phyloP scores from a whole-genome alignment of 2,329 filamentous ascomycete genomes.

The Phaeoacremonium minimum region DNA sequence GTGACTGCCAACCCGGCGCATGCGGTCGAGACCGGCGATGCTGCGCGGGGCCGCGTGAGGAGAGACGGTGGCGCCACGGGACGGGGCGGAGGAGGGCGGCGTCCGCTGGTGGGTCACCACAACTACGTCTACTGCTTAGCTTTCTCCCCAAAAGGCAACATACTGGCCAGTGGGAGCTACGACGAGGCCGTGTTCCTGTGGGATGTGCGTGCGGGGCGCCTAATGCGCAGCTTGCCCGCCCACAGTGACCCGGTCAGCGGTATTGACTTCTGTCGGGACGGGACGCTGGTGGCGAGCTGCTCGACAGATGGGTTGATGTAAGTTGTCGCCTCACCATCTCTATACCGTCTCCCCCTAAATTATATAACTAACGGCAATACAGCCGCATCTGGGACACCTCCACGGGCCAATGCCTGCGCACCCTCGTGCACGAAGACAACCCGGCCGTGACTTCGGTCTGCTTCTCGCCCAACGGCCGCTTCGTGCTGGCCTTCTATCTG shows the following conservation, averaged over 20 bases:
- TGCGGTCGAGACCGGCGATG: slow-evolving; percentile 14
- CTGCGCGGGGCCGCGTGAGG: slow-evolving; percentile 4
- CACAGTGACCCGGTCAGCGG: slow-evolving; percentile 93
- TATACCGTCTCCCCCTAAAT: too few species aligned
- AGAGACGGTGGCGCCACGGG: slow-evolving; percentile 6
- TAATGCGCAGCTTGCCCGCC: slow-evolving; percentile 88
- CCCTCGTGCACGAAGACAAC: slow-evolving; percentile 94
- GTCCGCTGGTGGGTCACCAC: slow-evolving; percentile 77
- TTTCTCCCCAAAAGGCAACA: slow-evolving; percentile 97
- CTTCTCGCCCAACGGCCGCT: slow-evolving; percentile 92
- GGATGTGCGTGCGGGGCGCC: slow-evolving; percentile 83
- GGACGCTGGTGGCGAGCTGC: slow-evolving; percentile 87
- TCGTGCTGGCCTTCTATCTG: slow-evolving; percentile 85
- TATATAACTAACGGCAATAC: too few species aligned
- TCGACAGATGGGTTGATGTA: slow-evolving; percentile 86
- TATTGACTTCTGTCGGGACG: slow-evolving; percentile 89
- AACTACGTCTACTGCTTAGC: slow-evolving; percentile 94
- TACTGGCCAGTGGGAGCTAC: slow-evolving; percentile 90
- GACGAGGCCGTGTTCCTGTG: slow-evolving; percentile 96
- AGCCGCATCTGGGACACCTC: slow-evolving; percentile 92
- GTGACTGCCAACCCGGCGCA: slow-evolving; percentile 45
- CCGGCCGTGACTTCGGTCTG: slow-evolving; percentile 83
- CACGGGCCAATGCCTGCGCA: slow-evolving; percentile 91
- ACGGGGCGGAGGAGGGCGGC: slow-evolving; percentile 28
- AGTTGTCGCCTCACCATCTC: slow-evolving; percentile 23